Conservation (phyloP, 805 yeast species). For the Saccharomyces kudriavzevii region DNA sequence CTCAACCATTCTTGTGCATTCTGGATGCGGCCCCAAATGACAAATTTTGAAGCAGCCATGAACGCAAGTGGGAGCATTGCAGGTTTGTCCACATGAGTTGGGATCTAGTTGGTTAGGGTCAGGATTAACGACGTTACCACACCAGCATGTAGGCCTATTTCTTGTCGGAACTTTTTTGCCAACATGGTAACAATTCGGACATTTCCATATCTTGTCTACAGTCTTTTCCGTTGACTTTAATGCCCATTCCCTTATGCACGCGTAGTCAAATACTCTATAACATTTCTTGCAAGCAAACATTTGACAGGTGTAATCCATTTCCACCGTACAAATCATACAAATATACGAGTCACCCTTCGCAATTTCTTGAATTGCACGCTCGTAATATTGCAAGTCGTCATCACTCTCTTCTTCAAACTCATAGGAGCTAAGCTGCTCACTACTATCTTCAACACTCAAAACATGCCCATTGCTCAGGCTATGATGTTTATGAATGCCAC, state of each 20-base stretch:
- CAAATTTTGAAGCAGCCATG: slow-evolving; percentile 72
- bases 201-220: slow-evolving; percentile 60
- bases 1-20: slow-evolving; percentile 67
- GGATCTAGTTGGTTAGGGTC: slow-evolving; percentile 51
- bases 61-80: slow-evolving; percentile 54
- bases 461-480: not conserved
- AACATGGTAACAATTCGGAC: slow-evolving; percentile 58
- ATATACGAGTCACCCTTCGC: slow-evolving; percentile 53
- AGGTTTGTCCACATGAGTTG: slow-evolving; percentile 83
- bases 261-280: slow-evolving; percentile 74
- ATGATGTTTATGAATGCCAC: not conserved
- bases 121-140: slow-evolving; percentile 72
- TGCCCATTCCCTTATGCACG: slow-evolving; percentile 86
- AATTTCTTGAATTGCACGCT: slow-evolving; percentile 27
- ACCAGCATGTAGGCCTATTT: slow-evolving; percentile 61
- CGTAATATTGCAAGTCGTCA: slow-evolving; percentile 25
- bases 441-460: slow-evolving; percentile 1
- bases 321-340: slow-evolving; percentile 84
- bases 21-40: slow-evolving; percentile 85
- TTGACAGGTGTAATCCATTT: slow-evolving; percentile 54
- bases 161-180: slow-evolving; percentile 47
- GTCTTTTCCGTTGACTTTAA: slow-evolving; percentile 60
- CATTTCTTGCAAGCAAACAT: slow-evolving; percentile 79
- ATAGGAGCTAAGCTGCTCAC: not conserved
- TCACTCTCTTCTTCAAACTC: slow-evolving; percentile 8